Evolutionary conservation across 345 rosid species (phyloP).

Genomic region (Eucalyptus guilfoylei): DNA sequence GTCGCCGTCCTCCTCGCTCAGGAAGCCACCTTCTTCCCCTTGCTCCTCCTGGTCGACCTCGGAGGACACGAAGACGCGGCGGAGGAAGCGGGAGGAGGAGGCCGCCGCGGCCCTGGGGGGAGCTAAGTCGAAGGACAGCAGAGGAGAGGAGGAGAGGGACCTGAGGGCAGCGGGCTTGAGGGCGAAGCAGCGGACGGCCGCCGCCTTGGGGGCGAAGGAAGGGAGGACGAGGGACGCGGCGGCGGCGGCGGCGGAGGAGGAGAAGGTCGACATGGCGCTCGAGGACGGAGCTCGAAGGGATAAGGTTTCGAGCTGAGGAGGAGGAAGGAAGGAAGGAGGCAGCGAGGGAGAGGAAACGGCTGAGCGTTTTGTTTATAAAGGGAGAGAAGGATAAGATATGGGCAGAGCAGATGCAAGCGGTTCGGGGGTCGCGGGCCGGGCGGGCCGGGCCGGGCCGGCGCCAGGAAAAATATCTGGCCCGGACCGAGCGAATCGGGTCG

Average conservation of each 20-base stretch:
- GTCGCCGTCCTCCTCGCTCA: slow-evolving; percentile 11
- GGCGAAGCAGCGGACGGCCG: not conserved
- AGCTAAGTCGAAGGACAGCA: slow-evolving; percentile 13
- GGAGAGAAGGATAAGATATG: not conserved
- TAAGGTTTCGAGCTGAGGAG: not conserved
- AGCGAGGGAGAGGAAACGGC: not conserved
- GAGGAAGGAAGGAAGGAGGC: not conserved
- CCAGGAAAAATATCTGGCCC: not conserved
- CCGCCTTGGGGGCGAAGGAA: slow-evolving; percentile 28
- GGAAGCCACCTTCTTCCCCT: slow-evolving; percentile 21
- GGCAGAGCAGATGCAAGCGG: not conserved
- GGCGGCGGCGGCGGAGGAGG: slow-evolving; percentile 3
- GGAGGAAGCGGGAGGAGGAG: slow-evolving; percentile 39
- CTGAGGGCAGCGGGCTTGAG: slow-evolving; percentile 19
- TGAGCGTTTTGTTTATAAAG: not conserved
- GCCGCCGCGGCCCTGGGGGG: not conserved
- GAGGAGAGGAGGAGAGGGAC: slow-evolving; percentile 4
- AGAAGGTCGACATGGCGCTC: slow-evolving; percentile 42
- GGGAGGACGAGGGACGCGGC: slow-evolving; percentile 40
- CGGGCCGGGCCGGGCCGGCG: not conserved
- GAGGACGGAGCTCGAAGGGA: not conserved
- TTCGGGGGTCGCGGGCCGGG: not conserved
- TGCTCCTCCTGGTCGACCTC: slow-evolving; percentile 64
- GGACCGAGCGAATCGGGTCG: not conserved
- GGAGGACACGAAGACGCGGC: slow-evolving; percentile 49